Evolutionary conservation across 164 flowering plant genomes (phyloP), one percentile per base, ranked within the genome.

Genomic region (Macadamia tetraphylla): DNA sequence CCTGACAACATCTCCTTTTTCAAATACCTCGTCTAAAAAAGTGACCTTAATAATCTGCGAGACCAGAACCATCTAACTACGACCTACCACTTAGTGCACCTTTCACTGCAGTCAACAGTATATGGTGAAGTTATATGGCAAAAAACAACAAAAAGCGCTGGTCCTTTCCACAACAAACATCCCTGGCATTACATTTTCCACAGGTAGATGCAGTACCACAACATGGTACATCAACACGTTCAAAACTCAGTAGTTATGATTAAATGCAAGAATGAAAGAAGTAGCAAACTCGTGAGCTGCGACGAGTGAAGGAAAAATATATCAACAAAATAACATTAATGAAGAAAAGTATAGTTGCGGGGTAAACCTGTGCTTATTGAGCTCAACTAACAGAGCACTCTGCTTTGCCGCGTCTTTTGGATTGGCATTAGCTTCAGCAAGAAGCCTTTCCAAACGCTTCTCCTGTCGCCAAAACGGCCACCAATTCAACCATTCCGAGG

Each of bases 381-480:
- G 95, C 79, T 94, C 97, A 6, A 80, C 89, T 32, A 92, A 68
- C 44, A 94, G 74, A 60, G 86, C 86, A 48, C 78, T 77, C 79
- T 94, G 97, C 82, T 81, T 82, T 3, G 74, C 80, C 0, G 86
- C 83, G 61, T 94, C 97, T 68, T 72, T 81, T 0, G 97, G 99
- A 74, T 83, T 87, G 0, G 90, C 89, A 70, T 94, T 95, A 9
- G 99, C 97, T 71, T 90, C 97, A 0, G 81, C 84, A 68, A 88
- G 77, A 70, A 94, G 77, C 63, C 79, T 67, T 59, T 89, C 94
- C 76, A 90, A 62, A 51, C 80, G 73, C 83, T 85, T 90, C 85
- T 86, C 99, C 69, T 82, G 86, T 73, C 79, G 74, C 94, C 91
- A 88, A 81, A 89, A 89, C 13, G 91, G 90, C 96, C 87, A 85